A percentile compares a stretch with the other conserved stretches of the same genome.
These are phyloP conservation scores for Amesomyces nigricolor DNA, from an alignment of 2,329 filamentous ascomycete species.

Conservation along the genomic window DNA sequence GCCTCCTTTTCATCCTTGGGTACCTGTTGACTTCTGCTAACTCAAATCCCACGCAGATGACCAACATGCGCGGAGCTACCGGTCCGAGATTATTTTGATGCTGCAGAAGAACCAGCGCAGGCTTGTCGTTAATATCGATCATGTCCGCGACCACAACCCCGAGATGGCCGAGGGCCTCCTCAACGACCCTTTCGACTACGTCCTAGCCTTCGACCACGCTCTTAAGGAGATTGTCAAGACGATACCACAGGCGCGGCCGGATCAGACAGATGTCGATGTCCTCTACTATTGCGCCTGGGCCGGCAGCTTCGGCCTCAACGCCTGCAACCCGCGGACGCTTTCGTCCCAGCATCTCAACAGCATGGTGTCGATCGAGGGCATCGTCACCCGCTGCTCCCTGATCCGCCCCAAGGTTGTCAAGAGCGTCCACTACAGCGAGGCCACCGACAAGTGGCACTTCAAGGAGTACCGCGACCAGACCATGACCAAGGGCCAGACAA, in stretches of 20 bases:
- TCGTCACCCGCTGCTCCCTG: conserved; percentile 91
- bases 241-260: conserved; percentile 66
- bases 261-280: conserved; percentile 71
- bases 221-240: conserved; percentile 84
- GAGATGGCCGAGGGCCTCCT: conserved; percentile 77
- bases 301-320: conserved; percentile 89
- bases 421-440: conserved; percentile 94
- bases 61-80: conserved; percentile 64
- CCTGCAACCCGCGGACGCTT: conserved; percentile 90
- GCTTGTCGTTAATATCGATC: conserved; percentile 74
- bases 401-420: conserved; percentile 97
- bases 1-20: neutral
- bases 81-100: conserved; percentile 80
- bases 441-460: conserved; percentile 77
- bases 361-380: conserved; percentile 96
- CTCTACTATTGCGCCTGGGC: conserved; percentile 97
- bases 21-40: neutral
- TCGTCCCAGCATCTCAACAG: conserved; percentile 86
- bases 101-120: conserved; percentile 61
- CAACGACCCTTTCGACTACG: conserved; percentile 80
- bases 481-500: conserved; percentile 88
- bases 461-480: conserved; percentile 94
- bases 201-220: conserved; percentile 81
- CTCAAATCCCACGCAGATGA: conserved; percentile 37
- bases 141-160: conserved; percentile 79